phyloP scores from a whole-genome alignment of 306 rosid species.

The Geum urbanum region DNA sequence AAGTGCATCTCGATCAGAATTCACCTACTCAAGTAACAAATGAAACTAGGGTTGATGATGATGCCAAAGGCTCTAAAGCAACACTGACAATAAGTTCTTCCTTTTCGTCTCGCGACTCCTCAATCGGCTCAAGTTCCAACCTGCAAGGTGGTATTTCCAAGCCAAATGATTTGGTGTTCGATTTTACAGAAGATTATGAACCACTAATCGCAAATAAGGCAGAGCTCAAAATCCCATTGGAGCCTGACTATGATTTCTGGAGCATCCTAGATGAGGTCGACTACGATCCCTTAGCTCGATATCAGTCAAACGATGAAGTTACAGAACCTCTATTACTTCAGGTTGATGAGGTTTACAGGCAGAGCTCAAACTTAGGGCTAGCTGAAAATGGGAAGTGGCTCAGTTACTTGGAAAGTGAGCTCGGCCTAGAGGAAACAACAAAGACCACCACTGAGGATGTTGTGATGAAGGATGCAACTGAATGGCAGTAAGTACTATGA shows the following conservation, averaged over 20 bases:
- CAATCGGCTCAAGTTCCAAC: constrained; percentile 39
- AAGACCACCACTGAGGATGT: constrained; percentile 4
- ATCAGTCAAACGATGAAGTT: constrained; percentile 18
- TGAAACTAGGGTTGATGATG: constrained; percentile 13
- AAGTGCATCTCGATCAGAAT: background rate
- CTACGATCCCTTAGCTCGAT: constrained; percentile 8
- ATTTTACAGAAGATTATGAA: constrained; percentile 24
- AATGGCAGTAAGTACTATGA: constrained; percentile 25
- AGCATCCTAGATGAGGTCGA: constrained; percentile 38
- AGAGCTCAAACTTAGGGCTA: constrained; percentile 26
- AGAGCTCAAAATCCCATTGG: constrained; percentile 38
- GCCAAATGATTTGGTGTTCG: constrained; percentile 28
- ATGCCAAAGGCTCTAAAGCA: constrained; percentile 24
- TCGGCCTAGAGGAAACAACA: constrained; percentile 39
- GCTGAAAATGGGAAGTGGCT: constrained; percentile 45
- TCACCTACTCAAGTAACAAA: constrained; percentile 25
- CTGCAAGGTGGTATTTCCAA: constrained; percentile 13
- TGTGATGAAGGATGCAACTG: constrained; percentile 16
- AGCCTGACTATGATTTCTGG: constrained; percentile 65
- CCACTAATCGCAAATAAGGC: background rate
- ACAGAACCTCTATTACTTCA: constrained; percentile 24
- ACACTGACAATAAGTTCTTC: constrained; percentile 31
- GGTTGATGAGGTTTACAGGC: background rate
- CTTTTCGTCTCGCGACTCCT: constrained; percentile 40
- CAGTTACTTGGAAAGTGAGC: constrained; percentile 49